Evolutionary conservation across 1,284 basidiomycete species (phyloP).

Genomic region (Peniophora sp.): DNA sequence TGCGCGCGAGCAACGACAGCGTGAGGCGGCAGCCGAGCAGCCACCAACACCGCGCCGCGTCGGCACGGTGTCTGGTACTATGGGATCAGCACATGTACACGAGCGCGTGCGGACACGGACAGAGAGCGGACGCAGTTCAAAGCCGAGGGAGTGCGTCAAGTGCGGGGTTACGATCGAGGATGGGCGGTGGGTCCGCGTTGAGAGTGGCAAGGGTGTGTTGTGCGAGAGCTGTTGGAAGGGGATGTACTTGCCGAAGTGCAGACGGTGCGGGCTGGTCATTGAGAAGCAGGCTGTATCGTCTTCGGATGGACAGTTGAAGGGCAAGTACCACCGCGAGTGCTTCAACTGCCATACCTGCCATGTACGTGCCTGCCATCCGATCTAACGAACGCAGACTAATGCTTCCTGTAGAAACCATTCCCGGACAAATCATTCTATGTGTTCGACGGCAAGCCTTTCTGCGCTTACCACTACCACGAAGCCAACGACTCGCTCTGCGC

Average conservation of each 20-base stretch:
- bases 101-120: slow-evolving; percentile 6
- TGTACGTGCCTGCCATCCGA: slow-evolving; percentile 33
- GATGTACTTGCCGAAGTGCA: slow-evolving; percentile 90
- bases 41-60: slow-evolving; percentile 4
- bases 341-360: slow-evolving; percentile 82
- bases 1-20: slow-evolving; percentile 18
- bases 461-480: slow-evolving; percentile 86
- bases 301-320: slow-evolving; percentile 85
- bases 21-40: neutral
- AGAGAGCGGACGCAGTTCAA: slow-evolving; percentile 11
- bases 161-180: slow-evolving; percentile 68
- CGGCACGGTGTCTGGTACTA: slow-evolving; percentile 12
- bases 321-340: slow-evolving; percentile 85
- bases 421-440: slow-evolving; percentile 87
- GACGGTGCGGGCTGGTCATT: slow-evolving; percentile 74
- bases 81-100: slow-evolving; percentile 1
- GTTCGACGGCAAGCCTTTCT: slow-evolving; percentile 78
- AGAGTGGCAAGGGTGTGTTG: slow-evolving; percentile 63
- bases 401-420: slow-evolving; percentile 62
- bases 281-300: slow-evolving; percentile 88
- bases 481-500: slow-evolving; percentile 82
- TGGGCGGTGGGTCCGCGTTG: slow-evolving; percentile 72
- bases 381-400: no score
- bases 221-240: slow-evolving; percentile 90
- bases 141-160: slow-evolving; percentile 48